A percentile compares a stretch with the other conserved stretches of the same genome.
Conservation (phyloP, 73 alveolate species). For the Tetrahymena elliotti region DNA sequence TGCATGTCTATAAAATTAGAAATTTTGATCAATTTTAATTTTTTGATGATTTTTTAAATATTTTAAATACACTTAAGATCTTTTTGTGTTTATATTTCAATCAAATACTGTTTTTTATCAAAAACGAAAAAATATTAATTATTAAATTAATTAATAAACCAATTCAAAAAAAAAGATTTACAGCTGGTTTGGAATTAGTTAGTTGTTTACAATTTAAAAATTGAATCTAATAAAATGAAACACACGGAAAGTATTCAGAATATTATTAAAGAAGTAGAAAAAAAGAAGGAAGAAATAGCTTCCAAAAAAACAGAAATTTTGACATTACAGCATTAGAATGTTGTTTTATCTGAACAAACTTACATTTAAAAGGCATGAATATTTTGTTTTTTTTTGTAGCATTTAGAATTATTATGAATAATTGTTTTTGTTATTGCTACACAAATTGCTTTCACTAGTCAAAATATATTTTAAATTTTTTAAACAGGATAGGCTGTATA, state of each 20-base stretch:
- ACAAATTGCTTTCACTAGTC: neutral
- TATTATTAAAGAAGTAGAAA: neutral
- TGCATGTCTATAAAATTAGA: neutral
- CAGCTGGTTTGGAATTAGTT: neutral
- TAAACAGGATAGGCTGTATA: neutral
- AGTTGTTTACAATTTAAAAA: neutral
- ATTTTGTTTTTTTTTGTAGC: neutral
- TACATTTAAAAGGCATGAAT: neutral
- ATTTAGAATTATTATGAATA: too few relatives aligned
- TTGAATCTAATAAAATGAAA: neutral
- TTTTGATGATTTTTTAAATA: too few relatives aligned
- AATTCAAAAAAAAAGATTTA: neutral
- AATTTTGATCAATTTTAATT: too few relatives aligned
- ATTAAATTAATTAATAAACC: neutral
- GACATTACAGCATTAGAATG: neutral
- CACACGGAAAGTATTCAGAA: neutral
- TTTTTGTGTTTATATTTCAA: neutral
- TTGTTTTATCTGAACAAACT: neutral
- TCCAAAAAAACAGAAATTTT: neutral
- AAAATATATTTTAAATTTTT: too few relatives aligned
- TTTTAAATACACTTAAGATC: neutral
- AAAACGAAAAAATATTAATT: neutral
- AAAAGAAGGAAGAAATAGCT: neutral
- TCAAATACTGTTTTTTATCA: neutral
- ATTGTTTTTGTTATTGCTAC: neutral